A percentile compares a stretch with the other conserved stretches of the same genome.
These are phyloP conservation scores for Backusella morwellensis DNA, from an alignment of 192 early-diverging fungal genomes.

Conservation along the genomic window DNA sequence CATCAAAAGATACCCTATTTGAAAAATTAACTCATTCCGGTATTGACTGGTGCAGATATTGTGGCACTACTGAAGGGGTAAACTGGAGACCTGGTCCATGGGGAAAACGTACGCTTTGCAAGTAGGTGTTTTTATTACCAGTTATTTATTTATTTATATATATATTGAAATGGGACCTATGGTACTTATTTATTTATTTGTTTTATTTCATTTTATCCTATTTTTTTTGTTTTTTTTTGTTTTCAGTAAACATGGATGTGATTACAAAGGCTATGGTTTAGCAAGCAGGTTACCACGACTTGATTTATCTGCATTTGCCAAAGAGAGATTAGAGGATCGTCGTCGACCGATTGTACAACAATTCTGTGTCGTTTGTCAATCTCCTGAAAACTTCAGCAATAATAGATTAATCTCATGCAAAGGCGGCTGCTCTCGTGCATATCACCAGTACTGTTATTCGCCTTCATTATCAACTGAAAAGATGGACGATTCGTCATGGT, in stretches of 20 bases:
- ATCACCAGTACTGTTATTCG: slow-evolving; percentile 13
- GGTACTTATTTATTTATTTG: slow-evolving; percentile 2
- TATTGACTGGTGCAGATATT: slow-evolving; percentile 88
- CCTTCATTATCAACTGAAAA: background rate
- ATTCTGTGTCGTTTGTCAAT: slow-evolving; percentile 21
- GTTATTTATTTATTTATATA: background rate
- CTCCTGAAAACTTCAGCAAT: background rate
- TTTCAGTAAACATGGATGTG: slow-evolving; percentile 28
- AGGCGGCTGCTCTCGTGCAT: slow-evolving; percentile 25
- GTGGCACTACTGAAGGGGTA: slow-evolving; percentile 82
- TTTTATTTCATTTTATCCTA: background rate
- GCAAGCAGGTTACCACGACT: slow-evolving; percentile 21
- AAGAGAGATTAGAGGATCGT: slow-evolving; percentile 21
- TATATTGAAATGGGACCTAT: background rate
- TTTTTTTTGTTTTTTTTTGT: slow-evolving; percentile 2
- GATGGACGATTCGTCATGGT: slow-evolving; percentile 1
- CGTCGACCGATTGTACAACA: slow-evolving; percentile 17
- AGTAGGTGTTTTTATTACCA: slow-evolving; percentile 45
- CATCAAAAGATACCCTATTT: slow-evolving; percentile 13
- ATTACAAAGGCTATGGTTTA: slow-evolving; percentile 30
- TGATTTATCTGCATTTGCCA: slow-evolving; percentile 18
- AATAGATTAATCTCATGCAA: slow-evolving; percentile 11
- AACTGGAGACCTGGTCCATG: slow-evolving; percentile 92
- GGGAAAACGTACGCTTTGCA: slow-evolving; percentile 92
- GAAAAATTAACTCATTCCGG: slow-evolving; percentile 12